Evolutionary conservation across 2,329 filamentous ascomycete species (phyloP).

Genomic region (Xylariaceae sp.): DNA sequence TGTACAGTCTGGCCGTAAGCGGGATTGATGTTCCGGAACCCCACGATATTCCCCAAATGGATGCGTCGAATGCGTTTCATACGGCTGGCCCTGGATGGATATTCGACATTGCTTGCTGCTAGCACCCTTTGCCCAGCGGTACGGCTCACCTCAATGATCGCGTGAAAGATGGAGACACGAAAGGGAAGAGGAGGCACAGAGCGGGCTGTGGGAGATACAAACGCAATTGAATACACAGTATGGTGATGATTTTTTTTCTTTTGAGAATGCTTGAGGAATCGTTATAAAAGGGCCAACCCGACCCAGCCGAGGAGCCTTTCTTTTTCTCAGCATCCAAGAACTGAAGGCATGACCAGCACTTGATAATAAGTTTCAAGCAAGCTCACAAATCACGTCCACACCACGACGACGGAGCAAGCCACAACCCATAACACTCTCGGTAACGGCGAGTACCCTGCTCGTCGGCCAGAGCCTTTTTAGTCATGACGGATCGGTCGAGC

Average conservation of each 20-base stretch:
- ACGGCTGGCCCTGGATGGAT: background rate
- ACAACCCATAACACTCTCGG: slow-evolving; percentile 26
- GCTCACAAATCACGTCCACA: background rate
- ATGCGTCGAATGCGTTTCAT: background rate
- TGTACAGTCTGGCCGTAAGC: background rate
- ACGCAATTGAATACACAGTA: background rate
- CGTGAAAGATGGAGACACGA: background rate
- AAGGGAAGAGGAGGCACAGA: background rate
- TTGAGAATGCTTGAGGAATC: background rate
- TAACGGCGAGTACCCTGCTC: slow-evolving; percentile 31
- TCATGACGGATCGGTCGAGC: slow-evolving; percentile 28
- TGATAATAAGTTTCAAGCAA: background rate
- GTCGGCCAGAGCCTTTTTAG: slow-evolving; percentile 30
- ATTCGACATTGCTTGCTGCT: background rate
- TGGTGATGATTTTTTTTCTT: too few relatives aligned
- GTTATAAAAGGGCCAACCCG: slow-evolving; percentile 6
- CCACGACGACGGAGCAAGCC: slow-evolving; percentile 1
- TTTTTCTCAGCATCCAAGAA: background rate
- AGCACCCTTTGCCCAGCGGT: background rate
- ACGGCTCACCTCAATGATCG: background rate
- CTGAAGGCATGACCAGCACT: background rate
- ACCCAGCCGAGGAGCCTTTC: background rate
- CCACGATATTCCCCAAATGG: background rate
- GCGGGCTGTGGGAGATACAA: background rate
- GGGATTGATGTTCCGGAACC: background rate